Evolutionary conservation across 2,329 filamentous ascomycete species (phyloP).

Genomic region (Amesomyces nigricolor): DNA sequence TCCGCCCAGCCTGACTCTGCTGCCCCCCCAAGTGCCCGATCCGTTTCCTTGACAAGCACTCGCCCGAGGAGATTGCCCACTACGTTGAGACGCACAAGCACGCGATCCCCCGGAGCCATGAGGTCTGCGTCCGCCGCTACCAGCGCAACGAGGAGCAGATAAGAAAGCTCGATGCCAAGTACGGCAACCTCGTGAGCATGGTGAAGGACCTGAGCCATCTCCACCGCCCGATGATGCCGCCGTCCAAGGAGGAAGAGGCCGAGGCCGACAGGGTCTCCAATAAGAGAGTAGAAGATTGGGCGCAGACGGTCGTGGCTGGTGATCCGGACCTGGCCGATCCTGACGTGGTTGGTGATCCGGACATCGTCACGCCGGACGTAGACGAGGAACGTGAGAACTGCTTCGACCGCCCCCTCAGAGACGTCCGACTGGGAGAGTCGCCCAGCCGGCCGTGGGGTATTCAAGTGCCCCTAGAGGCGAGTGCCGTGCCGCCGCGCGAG

Average conservation of each 20-base stretch:
- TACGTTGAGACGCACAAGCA: conserved; percentile 96
- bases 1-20: conserved; percentile 46
- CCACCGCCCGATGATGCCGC: conserved; percentile 79
- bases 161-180: conserved; percentile 86
- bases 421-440: conserved; percentile 88
- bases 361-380: conserved; percentile 25
- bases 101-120: conserved; percentile 87
- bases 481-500: conserved; percentile 36
- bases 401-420: conserved; percentile 80
- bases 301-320: conserved; percentile 44
- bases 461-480: conserved; percentile 57
- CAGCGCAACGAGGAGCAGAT: conserved; percentile 82
- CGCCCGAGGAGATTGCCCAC: conserved; percentile 84
- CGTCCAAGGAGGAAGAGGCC: conserved; percentile 34
- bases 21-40: conserved; percentile 71
- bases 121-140: conserved; percentile 84
- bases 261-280: conserved; percentile 49
- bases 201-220: conserved; percentile 83
- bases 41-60: conserved; percentile 85
- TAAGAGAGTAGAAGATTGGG: conserved; percentile 80
- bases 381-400: conserved; percentile 60
- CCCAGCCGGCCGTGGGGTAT: conserved; percentile 94
- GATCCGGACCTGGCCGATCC: conserved; percentile 14
- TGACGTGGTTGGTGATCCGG: conserved; percentile 17
- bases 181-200: conserved; percentile 88